Conservation (phyloP, 2,329 filamentous ascomycete species). For the Oidium heveae region DNA sequence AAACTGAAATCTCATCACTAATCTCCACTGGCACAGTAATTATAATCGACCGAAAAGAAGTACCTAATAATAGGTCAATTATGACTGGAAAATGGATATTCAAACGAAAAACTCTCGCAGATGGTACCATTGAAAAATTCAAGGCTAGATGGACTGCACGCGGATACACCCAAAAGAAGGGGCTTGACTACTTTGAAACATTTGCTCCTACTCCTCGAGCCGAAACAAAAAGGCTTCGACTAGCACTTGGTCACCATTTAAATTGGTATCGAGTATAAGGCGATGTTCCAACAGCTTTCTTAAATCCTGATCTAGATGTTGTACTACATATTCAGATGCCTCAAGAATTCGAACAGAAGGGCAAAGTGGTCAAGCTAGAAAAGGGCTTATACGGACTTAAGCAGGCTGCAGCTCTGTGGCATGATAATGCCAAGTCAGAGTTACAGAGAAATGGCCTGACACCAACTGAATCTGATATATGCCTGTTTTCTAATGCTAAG, state of each 20-base stretch:
- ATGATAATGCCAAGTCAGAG: background rate
- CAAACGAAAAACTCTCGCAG: background rate
- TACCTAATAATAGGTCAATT: background rate
- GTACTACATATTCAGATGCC: background rate
- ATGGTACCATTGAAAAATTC: background rate
- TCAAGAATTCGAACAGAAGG: background rate
- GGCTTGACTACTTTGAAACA: background rate
- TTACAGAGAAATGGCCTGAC: background rate
- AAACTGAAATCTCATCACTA: background rate
- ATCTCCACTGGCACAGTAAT: background rate
- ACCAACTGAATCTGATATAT: background rate
- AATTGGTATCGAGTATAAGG: background rate
- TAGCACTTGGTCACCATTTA: background rate
- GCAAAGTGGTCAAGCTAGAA: background rate
- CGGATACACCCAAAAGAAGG: background rate
- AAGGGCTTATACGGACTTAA: background rate
- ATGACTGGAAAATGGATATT: background rate
- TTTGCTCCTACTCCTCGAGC: background rate
- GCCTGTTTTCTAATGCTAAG: background rate
- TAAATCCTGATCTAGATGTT: background rate
- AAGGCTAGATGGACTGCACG: background rate
- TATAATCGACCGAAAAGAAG: background rate
- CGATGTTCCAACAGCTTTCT: background rate
- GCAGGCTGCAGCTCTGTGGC: background rate
- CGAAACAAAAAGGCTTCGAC: background rate